Evolutionary conservation across 176 grass and related monocot genomes (phyloP), one percentile per base, ranked within the genome.

Genomic region (Chloris gayana): DNA sequence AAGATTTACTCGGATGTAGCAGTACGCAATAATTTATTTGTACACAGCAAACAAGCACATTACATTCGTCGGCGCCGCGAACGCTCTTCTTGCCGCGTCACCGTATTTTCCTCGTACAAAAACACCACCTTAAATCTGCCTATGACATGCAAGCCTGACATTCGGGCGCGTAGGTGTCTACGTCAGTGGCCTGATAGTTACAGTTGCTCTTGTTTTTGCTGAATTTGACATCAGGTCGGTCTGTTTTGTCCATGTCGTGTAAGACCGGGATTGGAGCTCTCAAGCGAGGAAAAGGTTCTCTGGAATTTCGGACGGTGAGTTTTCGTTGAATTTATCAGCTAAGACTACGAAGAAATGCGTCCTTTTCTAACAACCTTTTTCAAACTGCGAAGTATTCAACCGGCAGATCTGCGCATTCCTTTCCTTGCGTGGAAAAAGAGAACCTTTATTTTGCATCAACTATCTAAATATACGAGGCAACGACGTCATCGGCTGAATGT

Each of bases 271-370:
- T 12, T 27, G 13, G 41, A 18, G 1, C 15, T 9, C 5, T 7
- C 50, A 24, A n/a, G n/a, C 54, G 21, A 57, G 18, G 7, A 54
- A 9, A 53, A 42, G 67, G 21, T 57, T 51, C 24, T n/a, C 9
- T 1, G 41, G 25, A 67, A 74, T 33, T 75, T 75, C 69, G 75
- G 62, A 41, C 69, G 86, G 86, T 88, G 86, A 79, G 44, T 44
- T 67, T 51, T 35, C 42, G 31, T 26, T 12, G 51, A 58, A 75
- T 14, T 34, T 10, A 37, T 35, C 71, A 1, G 18, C 32, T 18
- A 50, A 30, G 25, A 44, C 37, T 13, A n/a, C n/a, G n/a, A n/a
- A n/a, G n/a, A n/a, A n/a, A n/a, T n/a, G n/a, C n/a, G n/a, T n/a
- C n/a, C n/a, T n/a, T n/a, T n/a, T n/a, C n/a, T n/a, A n/a, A n/a